These are phyloP conservation scores for Silene vulgaris DNA, from an alignment of 179 eudicot genomes.

Conservation along the genomic window DNA sequence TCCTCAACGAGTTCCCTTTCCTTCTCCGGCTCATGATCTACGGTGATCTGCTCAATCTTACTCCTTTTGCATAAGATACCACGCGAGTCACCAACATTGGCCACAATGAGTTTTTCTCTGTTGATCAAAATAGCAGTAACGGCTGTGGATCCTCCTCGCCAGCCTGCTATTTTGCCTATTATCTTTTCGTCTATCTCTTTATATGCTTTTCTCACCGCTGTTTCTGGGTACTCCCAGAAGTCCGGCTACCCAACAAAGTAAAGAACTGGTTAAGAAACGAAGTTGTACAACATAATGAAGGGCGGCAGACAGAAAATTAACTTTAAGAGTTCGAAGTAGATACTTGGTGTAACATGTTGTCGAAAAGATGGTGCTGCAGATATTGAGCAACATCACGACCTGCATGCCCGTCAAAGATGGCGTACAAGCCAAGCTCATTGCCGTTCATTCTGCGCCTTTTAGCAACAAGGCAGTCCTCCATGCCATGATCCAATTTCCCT, in stretches of 20 bases:
- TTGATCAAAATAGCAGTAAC: conserved; percentile 50
- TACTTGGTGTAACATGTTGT: conserved; percentile 50
- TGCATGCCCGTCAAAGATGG: conserved; percentile 57
- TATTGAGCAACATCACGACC: conserved; percentile 47
- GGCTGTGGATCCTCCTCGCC: conserved; percentile 52
- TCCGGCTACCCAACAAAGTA: conserved; percentile 28
- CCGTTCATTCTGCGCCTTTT: conserved; percentile 30
- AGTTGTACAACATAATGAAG: neutral
- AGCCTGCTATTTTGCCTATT: conserved; percentile 33
- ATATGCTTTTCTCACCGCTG: conserved; percentile 47
- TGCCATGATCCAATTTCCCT: conserved; percentile 49
- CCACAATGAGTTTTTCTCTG: conserved; percentile 48
- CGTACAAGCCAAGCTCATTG: conserved; percentile 40
- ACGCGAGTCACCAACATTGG: conserved; percentile 57
- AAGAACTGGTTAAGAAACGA: no score
- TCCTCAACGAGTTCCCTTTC: conserved; percentile 47
- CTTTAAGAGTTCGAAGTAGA: neutral
- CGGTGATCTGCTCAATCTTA: conserved; percentile 33
- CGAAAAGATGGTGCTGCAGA: conserved; percentile 44
- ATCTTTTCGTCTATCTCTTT: conserved; percentile 39
- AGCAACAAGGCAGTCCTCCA: conserved; percentile 57
- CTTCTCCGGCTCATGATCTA: conserved; percentile 50
- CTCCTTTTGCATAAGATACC: conserved; percentile 38
- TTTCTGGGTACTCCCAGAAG: conserved; percentile 44
- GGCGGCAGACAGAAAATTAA: neutral